A percentile compares a stretch with the other conserved stretches of the same genome.
Conservation (phyloP, 768 basidiomycete genomes). For the Lentinus tigrinus region DNA sequence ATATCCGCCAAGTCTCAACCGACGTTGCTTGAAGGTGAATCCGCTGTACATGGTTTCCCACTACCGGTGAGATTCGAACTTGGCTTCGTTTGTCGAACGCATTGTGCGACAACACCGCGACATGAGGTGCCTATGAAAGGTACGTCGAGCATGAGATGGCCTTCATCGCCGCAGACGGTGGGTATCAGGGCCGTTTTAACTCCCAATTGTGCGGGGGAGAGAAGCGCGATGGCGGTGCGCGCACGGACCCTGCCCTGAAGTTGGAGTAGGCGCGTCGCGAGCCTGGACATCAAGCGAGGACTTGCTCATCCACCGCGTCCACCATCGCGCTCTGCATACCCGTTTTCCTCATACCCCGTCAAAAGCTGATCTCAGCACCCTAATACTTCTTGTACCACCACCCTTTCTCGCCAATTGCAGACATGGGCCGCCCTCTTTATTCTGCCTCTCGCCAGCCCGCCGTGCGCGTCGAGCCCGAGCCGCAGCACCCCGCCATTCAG, state of each 20-base stretch:
- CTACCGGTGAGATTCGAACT: too few relatives aligned
- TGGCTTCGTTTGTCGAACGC: too few relatives aligned
- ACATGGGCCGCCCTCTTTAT: conserved; percentile 24
- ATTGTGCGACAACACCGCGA: too few relatives aligned
- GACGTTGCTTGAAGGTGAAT: too few relatives aligned
- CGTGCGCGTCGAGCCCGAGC: conserved; percentile 23
- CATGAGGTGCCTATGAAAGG: too few relatives aligned
- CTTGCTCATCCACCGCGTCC: conserved; percentile 1
- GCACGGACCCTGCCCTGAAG: conserved; percentile 18
- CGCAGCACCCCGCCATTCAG: conserved; percentile 36
- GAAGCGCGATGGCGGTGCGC: conserved; percentile 15
- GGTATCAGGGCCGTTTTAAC: conserved; percentile 13
- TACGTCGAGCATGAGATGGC: too few relatives aligned
- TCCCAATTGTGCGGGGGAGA: background rate
- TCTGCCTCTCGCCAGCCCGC: conserved; percentile 14
- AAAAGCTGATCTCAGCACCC: conserved; percentile 17
- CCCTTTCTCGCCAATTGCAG: background rate
- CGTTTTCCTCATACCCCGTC: conserved; percentile 15
- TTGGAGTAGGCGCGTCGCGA: conserved; percentile 1
- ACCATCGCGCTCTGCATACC: conserved; percentile 8
- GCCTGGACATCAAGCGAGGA: background rate
- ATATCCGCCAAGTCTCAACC: too few relatives aligned
- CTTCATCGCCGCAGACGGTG: too few relatives aligned
- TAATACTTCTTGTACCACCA: conserved; percentile 18
- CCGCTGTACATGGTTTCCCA: too few relatives aligned